These are phyloP conservation scores for Nannochloris sp. DNA, from an alignment of 139 green algal genomes.

Conservation along the genomic window DNA sequence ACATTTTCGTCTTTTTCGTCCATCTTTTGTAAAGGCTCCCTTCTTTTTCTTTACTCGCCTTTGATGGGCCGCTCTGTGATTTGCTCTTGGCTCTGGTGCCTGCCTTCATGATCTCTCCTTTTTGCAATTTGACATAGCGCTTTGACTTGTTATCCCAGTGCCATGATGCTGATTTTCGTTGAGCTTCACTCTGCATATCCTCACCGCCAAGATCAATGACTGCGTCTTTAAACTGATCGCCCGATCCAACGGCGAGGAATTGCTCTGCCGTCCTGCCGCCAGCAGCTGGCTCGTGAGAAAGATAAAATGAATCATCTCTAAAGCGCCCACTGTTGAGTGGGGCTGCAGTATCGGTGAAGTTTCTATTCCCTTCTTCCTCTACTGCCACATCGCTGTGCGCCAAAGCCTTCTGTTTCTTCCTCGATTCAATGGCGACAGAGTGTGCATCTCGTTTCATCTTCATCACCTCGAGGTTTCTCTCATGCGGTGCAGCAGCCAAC, in stretches of 20 bases:
- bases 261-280: neutral
- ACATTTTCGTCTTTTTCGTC: slow-evolving; percentile 48
- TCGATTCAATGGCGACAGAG: slow-evolving; percentile 32
- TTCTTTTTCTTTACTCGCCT: slow-evolving; percentile 17
- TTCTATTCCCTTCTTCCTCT: slow-evolving; percentile 6
- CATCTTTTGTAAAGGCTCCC: slow-evolving; percentile 58
- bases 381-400: slow-evolving; percentile 11
- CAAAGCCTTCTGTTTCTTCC: neutral
- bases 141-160: slow-evolving; percentile 73
- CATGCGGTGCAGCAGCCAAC: slow-evolving; percentile 22
- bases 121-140: slow-evolving; percentile 63
- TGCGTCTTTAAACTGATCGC: slow-evolving; percentile 21
- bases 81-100: slow-evolving; percentile 33
- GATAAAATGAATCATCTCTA: slow-evolving; percentile 48
- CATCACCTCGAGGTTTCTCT: slow-evolving; percentile 58
- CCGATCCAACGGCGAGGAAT: slow-evolving; percentile 14
- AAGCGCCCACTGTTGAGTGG: slow-evolving; percentile 21
- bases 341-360: slow-evolving; percentile 4
- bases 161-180: slow-evolving; percentile 24
- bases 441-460: slow-evolving; percentile 52
- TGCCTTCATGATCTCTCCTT: slow-evolving; percentile 31
- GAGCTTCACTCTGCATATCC: slow-evolving; percentile 32
- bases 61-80: slow-evolving; percentile 8
- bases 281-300: slow-evolving; percentile 20
- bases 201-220: slow-evolving; percentile 75